Evolutionary conservation across 2,329 filamentous ascomycete species (phyloP).

Genomic region (Dichotomopilus funicola): DNA sequence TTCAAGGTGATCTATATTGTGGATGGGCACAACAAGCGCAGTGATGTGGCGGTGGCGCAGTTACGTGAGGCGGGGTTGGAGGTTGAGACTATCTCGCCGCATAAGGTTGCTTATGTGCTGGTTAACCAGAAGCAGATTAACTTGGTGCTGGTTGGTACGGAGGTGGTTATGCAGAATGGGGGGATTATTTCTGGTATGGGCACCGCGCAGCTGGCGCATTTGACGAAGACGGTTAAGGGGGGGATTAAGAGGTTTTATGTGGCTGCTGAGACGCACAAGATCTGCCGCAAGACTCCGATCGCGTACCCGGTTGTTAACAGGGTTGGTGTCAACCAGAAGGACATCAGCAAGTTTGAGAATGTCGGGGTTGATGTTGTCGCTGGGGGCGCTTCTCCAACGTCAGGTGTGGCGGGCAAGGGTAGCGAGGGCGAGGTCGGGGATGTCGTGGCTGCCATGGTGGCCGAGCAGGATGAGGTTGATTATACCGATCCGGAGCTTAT

Average conservation of each 20-base stretch:
- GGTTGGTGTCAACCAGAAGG: constrained; percentile 64
- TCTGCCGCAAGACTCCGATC: constrained; percentile 78
- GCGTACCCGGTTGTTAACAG: constrained; percentile 64
- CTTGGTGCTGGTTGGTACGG: constrained; percentile 60
- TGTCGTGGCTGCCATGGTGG: constrained; percentile 26
- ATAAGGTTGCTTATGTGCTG: constrained; percentile 73
- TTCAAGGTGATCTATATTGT: constrained; percentile 82
- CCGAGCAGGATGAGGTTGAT: constrained; percentile 55
- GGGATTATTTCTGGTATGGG: constrained; percentile 87
- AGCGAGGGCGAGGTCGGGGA: not conserved
- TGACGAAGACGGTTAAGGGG: constrained; percentile 58
- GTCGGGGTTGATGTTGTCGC: constrained; percentile 10
- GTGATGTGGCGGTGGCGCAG: constrained; percentile 61
- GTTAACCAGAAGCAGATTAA: constrained; percentile 59
- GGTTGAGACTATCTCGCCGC: constrained; percentile 73
- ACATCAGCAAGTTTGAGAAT: constrained; percentile 26
- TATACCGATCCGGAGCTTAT: constrained; percentile 67
- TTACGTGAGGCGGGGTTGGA: constrained; percentile 70
- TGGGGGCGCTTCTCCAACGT: no score
- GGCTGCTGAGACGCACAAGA: constrained; percentile 93
- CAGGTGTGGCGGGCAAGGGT: no score
- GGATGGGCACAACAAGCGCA: constrained; percentile 51
- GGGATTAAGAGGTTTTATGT: constrained; percentile 65
- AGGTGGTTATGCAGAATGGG: constrained; percentile 90
- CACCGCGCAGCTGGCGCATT: constrained; percentile 74